Evolutionary conservation across 2,329 filamentous ascomycete species (phyloP).

Genomic region (Periglandula ipomoeae): DNA sequence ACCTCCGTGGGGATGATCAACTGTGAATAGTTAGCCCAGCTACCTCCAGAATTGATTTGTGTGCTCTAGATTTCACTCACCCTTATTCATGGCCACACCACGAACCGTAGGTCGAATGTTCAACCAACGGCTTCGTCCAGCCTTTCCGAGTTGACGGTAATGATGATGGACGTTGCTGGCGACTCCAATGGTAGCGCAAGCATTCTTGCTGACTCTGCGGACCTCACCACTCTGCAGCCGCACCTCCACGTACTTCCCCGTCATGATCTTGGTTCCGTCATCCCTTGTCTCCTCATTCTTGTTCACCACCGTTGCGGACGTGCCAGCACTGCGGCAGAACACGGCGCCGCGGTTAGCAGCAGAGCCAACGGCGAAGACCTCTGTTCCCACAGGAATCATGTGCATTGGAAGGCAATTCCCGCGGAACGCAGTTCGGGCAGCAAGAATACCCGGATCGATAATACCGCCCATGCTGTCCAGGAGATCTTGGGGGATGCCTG

Average conservation of each 20-base stretch:
- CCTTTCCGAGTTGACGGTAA: constrained; percentile 87
- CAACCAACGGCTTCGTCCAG: constrained; percentile 85
- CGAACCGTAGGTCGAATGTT: constrained; percentile 92
- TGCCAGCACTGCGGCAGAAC: constrained; percentile 91
- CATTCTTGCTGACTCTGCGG: constrained; percentile 79
- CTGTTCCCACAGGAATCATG: constrained; percentile 92
- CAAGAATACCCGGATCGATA: constrained; percentile 90
- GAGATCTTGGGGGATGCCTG: constrained; percentile 79
- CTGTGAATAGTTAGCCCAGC: constrained; percentile 29
- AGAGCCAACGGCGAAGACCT: constrained; percentile 83
- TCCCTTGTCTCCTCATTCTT: constrained; percentile 70
- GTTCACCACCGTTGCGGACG: constrained; percentile 77
- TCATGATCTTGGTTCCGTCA: constrained; percentile 51
- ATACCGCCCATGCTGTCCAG: constrained; percentile 86
- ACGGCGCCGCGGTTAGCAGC: constrained; percentile 66
- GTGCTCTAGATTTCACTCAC: constrained; percentile 35
- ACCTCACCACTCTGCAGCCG: constrained; percentile 89
- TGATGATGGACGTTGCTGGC: constrained; percentile 91
- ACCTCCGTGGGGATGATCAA: constrained; percentile 97
- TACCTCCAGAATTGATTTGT: background rate
- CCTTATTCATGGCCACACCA: constrained; percentile 97
- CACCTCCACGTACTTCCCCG: constrained; percentile 71
- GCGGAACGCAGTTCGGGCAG: constrained; percentile 85
- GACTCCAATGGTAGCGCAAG: constrained; percentile 88
- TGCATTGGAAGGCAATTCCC: constrained; percentile 93